phyloP scores from a whole-genome alignment of 805 yeast species.

The Yamadazyma akitaensis region DNA sequence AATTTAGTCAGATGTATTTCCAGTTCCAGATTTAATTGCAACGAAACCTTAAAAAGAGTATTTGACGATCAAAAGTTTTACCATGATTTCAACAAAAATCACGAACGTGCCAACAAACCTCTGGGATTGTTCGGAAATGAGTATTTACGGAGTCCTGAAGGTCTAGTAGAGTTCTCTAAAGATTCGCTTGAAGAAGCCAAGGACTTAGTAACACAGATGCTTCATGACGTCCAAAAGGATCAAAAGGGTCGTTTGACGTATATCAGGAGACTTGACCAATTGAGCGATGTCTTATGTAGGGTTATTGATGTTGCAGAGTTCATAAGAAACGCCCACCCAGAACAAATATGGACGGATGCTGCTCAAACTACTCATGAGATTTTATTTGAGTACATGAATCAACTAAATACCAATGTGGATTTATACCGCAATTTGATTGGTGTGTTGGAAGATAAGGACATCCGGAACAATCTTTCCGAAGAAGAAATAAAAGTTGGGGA shows the following conservation, averaged over 20 bases:
- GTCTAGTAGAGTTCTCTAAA: conserved; percentile 63
- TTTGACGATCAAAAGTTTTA: conserved; percentile 65
- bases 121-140: conserved; percentile 77
- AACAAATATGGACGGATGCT: conserved; percentile 61
- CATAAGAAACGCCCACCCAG: conserved; percentile 84
- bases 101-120: conserved; percentile 9
- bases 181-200: conserved; percentile 67
- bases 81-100: conserved; percentile 41
- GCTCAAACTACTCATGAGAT: conserved; percentile 87
- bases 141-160: conserved; percentile 63
- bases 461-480: conserved; percentile 39
- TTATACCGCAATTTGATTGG: conserved; percentile 57
- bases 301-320: conserved; percentile 94
- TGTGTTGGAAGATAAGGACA: conserved; percentile 45
- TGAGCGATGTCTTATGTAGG: conserved; percentile 85
- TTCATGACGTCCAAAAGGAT: conserved; percentile 33
- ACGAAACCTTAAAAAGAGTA: conserved; percentile 35
- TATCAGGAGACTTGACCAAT: conserved; percentile 68
- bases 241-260: conserved; percentile 45
- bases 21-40: background rate
- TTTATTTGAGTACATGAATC: conserved; percentile 92
- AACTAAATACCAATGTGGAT: conserved; percentile 77
- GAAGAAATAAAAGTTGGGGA: conserved; percentile 86
- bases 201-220: conserved; percentile 54
- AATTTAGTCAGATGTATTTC: background rate